Evolutionary conservation across 768 basidiomycete genomes (phyloP).

Genomic region (Lentinula edodes): DNA sequence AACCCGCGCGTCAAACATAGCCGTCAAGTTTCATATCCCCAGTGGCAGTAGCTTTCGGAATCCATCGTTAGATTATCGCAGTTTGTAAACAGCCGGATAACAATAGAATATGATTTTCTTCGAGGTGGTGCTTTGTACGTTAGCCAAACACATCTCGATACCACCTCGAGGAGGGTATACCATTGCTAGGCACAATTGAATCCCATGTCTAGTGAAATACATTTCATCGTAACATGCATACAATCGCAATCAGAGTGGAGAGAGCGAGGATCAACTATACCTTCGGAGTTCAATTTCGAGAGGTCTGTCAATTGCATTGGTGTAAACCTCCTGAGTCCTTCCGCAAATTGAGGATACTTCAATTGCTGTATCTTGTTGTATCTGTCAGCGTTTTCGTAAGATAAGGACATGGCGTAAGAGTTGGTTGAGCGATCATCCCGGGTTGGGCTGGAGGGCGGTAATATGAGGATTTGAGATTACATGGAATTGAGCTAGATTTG

Average conservation of each 20-base stretch:
- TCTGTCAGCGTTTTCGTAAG: no score
- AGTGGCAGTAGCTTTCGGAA: not conserved
- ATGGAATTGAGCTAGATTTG: no score
- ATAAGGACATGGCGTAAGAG: no score
- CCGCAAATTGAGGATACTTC: not conserved
- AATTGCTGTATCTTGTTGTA: not conserved
- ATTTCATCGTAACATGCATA: not conserved
- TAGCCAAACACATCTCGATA: not conserved
- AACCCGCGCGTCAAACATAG: not conserved
- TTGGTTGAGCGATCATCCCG: not conserved
- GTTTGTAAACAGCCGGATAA: conserved; percentile 3
- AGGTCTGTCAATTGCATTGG: not conserved
- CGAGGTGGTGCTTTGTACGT: not conserved
- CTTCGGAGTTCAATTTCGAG: not conserved
- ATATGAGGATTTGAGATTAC: no score
- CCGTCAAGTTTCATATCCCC: not conserved
- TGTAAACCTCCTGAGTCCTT: not conserved
- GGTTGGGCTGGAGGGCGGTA: not conserved
- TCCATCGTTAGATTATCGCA: not conserved
- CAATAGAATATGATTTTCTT: not conserved
- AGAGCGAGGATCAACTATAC: not conserved
- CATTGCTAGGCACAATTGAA: not conserved
- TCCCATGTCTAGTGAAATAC: not conserved
- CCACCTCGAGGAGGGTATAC: not conserved
- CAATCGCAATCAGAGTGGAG: not conserved